These are phyloP conservation scores for Wickerhamomyces xylosicus DNA, from an alignment of 805 yeast species.

Conservation along the genomic window DNA sequence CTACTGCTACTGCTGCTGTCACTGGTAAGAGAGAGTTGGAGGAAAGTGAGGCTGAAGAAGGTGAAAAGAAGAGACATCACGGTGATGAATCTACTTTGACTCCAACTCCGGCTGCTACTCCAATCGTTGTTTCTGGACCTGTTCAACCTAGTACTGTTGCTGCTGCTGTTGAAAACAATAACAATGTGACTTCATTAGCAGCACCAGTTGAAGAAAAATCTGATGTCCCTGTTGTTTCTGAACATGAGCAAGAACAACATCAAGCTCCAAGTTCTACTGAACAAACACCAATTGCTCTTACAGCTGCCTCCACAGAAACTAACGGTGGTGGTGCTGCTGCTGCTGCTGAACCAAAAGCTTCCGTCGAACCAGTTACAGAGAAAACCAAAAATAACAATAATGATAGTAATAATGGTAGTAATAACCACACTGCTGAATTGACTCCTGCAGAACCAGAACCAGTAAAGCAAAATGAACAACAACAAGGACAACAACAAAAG, in stretches of 20 bases:
- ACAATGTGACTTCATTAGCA: background rate
- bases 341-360: no score
- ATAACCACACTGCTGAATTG: background rate
- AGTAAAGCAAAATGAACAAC: background rate
- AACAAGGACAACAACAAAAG: background rate
- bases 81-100: conserved; percentile 1
- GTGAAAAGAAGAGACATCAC: background rate
- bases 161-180: background rate
- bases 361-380: no score
- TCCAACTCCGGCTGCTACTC: background rate
- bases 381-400: no score
- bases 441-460: background rate
- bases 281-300: no score
- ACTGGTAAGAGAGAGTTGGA: background rate
- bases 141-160: no score
- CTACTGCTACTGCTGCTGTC: conserved; percentile 4
- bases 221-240: background rate
- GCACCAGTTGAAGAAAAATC: background rate
- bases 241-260: background rate
- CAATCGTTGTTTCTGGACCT: background rate
- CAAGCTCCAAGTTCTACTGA: no score
- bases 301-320: no score
- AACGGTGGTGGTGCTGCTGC: no score
- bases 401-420: no score
- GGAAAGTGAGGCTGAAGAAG: conserved; percentile 1